Evolutionary conservation across 345 rosid genomes (phyloP), one percentile per base, ranked within the genome.

Genomic region (Arabis hirsuta): DNA sequence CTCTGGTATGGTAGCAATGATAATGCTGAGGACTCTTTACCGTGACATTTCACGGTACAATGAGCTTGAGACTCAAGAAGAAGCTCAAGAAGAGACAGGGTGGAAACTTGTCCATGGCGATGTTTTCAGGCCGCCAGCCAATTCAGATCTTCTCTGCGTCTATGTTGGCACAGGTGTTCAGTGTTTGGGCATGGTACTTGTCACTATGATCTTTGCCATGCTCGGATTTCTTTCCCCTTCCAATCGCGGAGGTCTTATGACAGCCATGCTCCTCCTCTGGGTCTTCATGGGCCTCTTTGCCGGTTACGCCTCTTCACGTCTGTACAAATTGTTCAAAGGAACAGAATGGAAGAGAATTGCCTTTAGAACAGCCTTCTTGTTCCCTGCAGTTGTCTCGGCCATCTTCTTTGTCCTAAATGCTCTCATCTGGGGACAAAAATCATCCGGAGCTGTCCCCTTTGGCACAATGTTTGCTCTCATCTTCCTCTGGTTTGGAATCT

Each of bases 21-120:
- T 88, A 1, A 88, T 88, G 95, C 80, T 88, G 7, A 74, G 95
- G 62, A 88, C 91, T 3, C 91, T 88, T 14, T 88, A 88, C 85
- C 91, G 91, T 5, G 95, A 88, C 71, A 88, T 88, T 73, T 88
- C 95, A 3, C 84, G 83, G 80, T 88, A 88, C 81, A 88, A 88
- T 9, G 95, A 86, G 65, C 88, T 88, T 55, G 95, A 88, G 81
- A 88, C 95, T 38, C 95, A 83, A 52, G 95, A 88, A 73, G 95
- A 88, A 84, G 95, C 95, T 70, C 94, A 86, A 76, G 94, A 88
- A 78, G 94, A 88, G 84, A 88, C 94, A 38, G 95, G 94, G 20
- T 88, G 94, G 94, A 88, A 88, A 68, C 94, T 86, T 22, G 89
- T 88, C 34, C 94, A 88, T 52, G 91, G 95, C 0, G 95, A 89